Percentiles rank a stretch among this genome's conserved stretches.
Evolutionary conservation across 1,139 yeast species (phyloP).

Genomic region (Saccharomyces hybrid): DNA sequence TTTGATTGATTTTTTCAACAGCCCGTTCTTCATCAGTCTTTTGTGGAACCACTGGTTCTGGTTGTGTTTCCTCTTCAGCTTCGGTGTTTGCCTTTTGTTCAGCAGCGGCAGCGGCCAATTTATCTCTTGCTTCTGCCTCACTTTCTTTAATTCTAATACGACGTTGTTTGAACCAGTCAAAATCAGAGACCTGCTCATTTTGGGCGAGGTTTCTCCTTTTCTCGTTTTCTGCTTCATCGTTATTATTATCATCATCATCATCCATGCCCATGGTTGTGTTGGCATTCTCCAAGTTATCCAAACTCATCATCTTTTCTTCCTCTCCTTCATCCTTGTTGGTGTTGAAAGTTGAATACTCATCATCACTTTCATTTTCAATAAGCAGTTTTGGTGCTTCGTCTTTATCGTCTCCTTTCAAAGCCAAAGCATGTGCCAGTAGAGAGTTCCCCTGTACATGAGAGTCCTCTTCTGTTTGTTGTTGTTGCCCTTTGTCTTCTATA

Average conservation of each 20-base stretch:
- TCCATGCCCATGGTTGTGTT: conserved; percentile 12
- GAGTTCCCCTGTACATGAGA: conserved; percentile 28
- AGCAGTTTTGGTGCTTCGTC: conserved; percentile 29
- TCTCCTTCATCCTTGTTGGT: conserved; percentile 25
- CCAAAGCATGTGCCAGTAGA: conserved; percentile 34
- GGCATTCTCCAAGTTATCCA: conserved; percentile 15
- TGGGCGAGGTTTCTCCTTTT: conserved; percentile 31
- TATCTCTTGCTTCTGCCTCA: conserved; percentile 23
- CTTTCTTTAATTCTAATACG: conserved; percentile 64
- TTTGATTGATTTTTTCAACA: conserved; percentile 47
- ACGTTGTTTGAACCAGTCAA: conserved; percentile 81
- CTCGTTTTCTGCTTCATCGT: background rate
- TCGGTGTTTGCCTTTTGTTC: conserved; percentile 8
- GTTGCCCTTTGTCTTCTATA: conserved; percentile 14
- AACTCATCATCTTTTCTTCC: conserved; percentile 31
- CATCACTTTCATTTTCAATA: conserved; percentile 51
- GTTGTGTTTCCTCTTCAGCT: conserved; percentile 5
- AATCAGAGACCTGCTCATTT: conserved; percentile 58
- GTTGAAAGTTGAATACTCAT: conserved; percentile 54
- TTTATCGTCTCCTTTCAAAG: conserved; percentile 28
- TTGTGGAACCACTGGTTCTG: conserved; percentile 15
- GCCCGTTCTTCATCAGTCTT: conserved; percentile 40
- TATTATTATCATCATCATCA: conserved; percentile 19
- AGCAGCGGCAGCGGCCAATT: conserved; percentile 7
- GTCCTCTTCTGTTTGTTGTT: conserved; percentile 9